These are phyloP conservation scores for Trichoderma koningiopsis DNA, from an alignment of 2,329 filamentous ascomycete genomes.

Conservation along the genomic window DNA sequence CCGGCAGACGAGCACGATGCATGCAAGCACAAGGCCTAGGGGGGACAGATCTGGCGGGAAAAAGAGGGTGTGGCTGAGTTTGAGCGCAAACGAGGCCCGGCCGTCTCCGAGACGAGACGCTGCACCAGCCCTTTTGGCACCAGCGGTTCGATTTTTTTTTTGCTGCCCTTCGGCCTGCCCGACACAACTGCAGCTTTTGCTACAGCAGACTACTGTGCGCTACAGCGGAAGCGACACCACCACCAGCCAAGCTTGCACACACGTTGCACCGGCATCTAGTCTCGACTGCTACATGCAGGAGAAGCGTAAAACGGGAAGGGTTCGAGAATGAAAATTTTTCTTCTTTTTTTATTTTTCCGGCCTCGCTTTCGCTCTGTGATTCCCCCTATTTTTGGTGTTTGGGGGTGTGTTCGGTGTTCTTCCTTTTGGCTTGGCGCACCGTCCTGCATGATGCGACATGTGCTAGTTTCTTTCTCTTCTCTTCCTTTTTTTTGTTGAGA, in stretches of 20 bases:
- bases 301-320: not conserved
- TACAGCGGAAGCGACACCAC: not conserved
- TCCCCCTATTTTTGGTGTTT: not conserved
- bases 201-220: not conserved
- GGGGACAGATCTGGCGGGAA: constrained; percentile 4
- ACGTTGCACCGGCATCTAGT: not conserved
- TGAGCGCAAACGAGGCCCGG: not conserved
- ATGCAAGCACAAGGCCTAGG: not conserved
- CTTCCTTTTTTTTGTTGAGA: not conserved
- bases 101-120: constrained; percentile 8
- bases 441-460: not conserved
- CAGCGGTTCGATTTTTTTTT: too few relatives aligned
- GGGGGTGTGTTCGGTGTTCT: not conserved
- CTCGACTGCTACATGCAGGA: not conserved
- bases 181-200: constrained; percentile 2
- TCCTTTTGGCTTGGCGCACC: not conserved
- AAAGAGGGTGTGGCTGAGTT: constrained; percentile 19
- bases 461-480: not conserved
- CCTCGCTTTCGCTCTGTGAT: not conserved
- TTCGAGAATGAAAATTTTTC: constrained; percentile 3
- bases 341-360: not conserved
- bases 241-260: not conserved
- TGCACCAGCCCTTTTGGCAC: not conserved
- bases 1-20: constrained; percentile 9
- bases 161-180: not conserved